These are phyloP conservation scores for Phytophthora colocasiae DNA, from an alignment of 352 stramenopile species.

Conservation along the genomic window DNA sequence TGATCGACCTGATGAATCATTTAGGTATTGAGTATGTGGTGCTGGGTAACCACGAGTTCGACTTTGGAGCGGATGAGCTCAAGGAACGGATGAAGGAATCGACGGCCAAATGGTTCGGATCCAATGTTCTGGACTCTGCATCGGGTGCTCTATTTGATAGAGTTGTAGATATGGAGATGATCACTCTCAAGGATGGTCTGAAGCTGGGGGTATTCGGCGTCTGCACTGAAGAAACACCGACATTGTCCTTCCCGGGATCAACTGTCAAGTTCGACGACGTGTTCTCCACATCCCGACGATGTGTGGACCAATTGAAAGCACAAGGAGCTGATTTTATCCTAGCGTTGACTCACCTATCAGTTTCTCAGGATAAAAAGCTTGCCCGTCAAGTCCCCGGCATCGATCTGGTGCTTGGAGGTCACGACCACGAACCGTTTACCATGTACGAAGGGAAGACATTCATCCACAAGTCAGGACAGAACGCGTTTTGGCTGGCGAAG, in stretches of 20 bases:
- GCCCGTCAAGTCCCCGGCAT: slow-evolving; percentile 71
- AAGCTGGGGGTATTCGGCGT: slow-evolving; percentile 79
- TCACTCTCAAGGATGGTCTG: slow-evolving; percentile 55
- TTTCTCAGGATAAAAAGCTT: slow-evolving; percentile 78
- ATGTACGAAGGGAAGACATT: slow-evolving; percentile 83
- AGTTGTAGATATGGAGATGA: slow-evolving; percentile 62
- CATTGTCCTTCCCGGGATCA: slow-evolving; percentile 47
- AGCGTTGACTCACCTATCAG: slow-evolving; percentile 84
- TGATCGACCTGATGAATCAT: slow-evolving; percentile 83
- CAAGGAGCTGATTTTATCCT: slow-evolving; percentile 86
- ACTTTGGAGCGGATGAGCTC: slow-evolving; percentile 67
- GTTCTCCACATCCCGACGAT: slow-evolving; percentile 53
- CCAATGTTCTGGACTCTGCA: slow-evolving; percentile 62
- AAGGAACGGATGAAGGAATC: slow-evolving; percentile 62
- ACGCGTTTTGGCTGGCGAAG: slow-evolving; percentile 85
- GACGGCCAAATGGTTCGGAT: slow-evolving; percentile 78
- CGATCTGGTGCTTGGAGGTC: slow-evolving; percentile 89
- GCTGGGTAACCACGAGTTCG: slow-evolving; percentile 84
- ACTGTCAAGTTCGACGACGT: slow-evolving; percentile 63
- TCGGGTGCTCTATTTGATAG: slow-evolving; percentile 44
- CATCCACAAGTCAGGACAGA: slow-evolving; percentile 92
- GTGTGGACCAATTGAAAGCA: slow-evolving; percentile 64
- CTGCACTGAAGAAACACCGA: slow-evolving; percentile 70
- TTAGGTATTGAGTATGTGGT: slow-evolving; percentile 78
- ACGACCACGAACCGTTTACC: slow-evolving; percentile 93